Evolutionary conservation across 1,284 basidiomycete genomes (phyloP).

Genomic region (Leccinum angustisporum): DNA sequence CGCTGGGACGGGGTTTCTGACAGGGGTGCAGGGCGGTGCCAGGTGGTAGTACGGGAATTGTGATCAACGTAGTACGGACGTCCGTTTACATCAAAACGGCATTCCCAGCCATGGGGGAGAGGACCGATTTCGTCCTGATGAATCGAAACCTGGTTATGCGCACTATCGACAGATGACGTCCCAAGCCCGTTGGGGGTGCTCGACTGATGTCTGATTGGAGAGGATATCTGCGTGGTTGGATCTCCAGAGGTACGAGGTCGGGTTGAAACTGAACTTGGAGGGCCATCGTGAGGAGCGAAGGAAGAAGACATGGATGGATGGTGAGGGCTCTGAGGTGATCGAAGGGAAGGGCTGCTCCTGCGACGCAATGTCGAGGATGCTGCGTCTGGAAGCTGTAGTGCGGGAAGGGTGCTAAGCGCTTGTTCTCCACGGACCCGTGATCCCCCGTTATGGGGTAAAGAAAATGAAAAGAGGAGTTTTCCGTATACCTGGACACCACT

Average conservation of each 20-base stretch:
- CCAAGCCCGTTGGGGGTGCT: conserved; percentile 11
- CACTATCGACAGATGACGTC: conserved; percentile 5
- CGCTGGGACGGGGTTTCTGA: conserved; percentile 15
- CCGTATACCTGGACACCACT: conserved; percentile 31
- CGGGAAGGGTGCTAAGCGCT: conserved; percentile 16
- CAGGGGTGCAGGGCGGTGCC: conserved; percentile 68
- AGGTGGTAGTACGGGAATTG: conserved; percentile 91
- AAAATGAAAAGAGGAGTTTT: conserved; percentile 36
- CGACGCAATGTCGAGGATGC: conserved; percentile 18
- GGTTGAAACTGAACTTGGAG: conserved; percentile 10
- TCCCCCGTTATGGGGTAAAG: conserved; percentile 25
- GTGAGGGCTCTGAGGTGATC: conserved; percentile 17
- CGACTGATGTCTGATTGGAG: conserved; percentile 15
- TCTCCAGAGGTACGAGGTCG: conserved; percentile 24
- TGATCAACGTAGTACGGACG: conserved; percentile 93
- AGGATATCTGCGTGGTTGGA: conserved; percentile 9
- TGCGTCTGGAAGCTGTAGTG: conserved; percentile 17
- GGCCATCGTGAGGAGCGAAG: conserved; percentile 14
- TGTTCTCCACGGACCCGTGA: conserved; percentile 22
- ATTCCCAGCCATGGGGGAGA: conserved; percentile 90
- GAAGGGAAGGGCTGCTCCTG: conserved; percentile 29
- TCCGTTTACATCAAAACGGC: conserved; percentile 79
- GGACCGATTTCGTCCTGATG: conserved; percentile 25
- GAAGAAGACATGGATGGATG: conserved; percentile 25
- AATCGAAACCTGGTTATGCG: conserved; percentile 2